Conservation (phyloP, 2,329 filamentous ascomycete genomes). For the Fusarium decemcellulare region DNA sequence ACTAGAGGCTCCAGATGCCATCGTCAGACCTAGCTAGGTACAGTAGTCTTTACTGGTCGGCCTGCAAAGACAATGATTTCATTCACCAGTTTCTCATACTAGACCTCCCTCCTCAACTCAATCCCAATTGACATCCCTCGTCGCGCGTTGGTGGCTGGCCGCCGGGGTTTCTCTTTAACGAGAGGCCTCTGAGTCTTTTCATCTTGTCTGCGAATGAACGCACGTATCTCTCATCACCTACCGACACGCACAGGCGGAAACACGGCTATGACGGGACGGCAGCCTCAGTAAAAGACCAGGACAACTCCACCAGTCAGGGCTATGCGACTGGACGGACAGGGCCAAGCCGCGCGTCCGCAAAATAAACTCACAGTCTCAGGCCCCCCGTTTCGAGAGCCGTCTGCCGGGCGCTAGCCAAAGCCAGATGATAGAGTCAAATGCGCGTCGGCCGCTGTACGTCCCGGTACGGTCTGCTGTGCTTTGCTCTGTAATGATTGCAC, state of each 20-base stretch:
- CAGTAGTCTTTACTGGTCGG: no score
- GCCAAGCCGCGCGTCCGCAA: slow-evolving; percentile 40
- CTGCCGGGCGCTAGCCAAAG: neutral
- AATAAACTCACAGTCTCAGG: slow-evolving; percentile 42
- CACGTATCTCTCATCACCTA: slow-evolving; percentile 26
- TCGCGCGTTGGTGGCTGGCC: slow-evolving; percentile 35
- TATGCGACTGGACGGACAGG: slow-evolving; percentile 33
- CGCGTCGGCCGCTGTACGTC: slow-evolving; percentile 7
- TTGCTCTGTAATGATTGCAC: no score
- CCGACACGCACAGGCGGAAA: slow-evolving; percentile 22
- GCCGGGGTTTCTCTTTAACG: slow-evolving; percentile 15
- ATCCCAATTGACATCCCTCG: neutral
- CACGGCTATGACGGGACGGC: slow-evolving; percentile 40
- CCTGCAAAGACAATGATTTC: neutral
- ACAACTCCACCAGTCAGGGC: slow-evolving; percentile 33
- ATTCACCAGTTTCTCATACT: neutral
- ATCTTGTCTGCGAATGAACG: slow-evolving; percentile 14
- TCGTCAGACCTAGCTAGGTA: no score
- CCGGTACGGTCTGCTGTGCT: slow-evolving; percentile 16
- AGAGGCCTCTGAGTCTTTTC: neutral
- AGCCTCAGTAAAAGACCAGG: slow-evolving; percentile 36
- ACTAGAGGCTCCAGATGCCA: no score
- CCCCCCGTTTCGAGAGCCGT: slow-evolving; percentile 1
- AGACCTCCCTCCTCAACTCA: neutral
- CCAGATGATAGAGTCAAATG: slow-evolving; percentile 4